These are phyloP conservation scores for Eryngium alpinum DNA, from an alignment of 140 eudicot genomes.

Conservation along the genomic window DNA sequence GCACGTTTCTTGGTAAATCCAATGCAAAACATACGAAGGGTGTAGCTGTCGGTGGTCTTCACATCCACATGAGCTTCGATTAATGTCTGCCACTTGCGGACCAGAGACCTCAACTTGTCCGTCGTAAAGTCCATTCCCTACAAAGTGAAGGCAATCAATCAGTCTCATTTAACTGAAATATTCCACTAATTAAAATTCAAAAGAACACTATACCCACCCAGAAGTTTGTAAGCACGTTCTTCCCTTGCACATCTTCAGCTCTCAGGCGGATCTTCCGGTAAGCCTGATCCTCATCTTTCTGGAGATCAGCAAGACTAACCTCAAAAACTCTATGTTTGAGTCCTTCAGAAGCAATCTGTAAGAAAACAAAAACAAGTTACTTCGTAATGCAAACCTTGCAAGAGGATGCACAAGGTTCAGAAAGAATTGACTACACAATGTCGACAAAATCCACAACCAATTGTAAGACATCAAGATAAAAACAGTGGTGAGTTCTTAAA, in stretches of 20 bases:
- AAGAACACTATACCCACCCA: slow-evolving; percentile 34
- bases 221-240: slow-evolving; percentile 71
- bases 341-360: slow-evolving; percentile 82
- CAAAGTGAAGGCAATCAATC: not conserved
- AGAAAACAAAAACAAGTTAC: not conserved
- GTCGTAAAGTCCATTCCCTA: slow-evolving; percentile 85
- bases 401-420: too few relatives aligned
- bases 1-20: slow-evolving; percentile 61
- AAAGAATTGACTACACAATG: not conserved
- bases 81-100: slow-evolving; percentile 62
- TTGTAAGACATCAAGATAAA: too few relatives aligned
- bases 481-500: too few relatives aligned
- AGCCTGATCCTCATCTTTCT: slow-evolving; percentile 51
- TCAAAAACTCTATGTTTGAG: slow-evolving; percentile 77
- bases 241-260: slow-evolving; percentile 84
- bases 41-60: slow-evolving; percentile 54
- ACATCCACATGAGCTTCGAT: slow-evolving; percentile 79
- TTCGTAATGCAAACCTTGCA: not conserved
- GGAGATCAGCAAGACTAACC: slow-evolving; percentile 55
- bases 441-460: too few relatives aligned
- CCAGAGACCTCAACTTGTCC: slow-evolving; percentile 61
- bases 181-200: not conserved
- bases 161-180: slow-evolving; percentile 18
- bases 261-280: slow-evolving; percentile 71
- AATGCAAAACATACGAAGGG: slow-evolving; percentile 56